Conservation (phyloP, 1,139 yeast genomes). For the Eremothecium cymbalariae region DNA sequence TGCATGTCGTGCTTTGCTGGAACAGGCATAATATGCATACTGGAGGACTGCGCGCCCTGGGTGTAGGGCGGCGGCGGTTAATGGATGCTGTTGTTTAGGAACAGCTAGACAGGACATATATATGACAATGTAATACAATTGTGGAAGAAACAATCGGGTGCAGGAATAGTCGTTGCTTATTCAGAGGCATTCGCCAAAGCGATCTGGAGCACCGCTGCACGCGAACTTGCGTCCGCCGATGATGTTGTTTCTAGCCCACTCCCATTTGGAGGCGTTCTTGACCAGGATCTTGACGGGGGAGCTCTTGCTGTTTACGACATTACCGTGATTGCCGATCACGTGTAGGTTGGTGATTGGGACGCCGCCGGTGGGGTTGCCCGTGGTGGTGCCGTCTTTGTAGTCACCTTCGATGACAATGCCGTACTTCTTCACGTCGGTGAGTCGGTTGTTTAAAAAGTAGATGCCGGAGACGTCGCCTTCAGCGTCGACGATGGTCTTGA, state of each 20-base stretch:
- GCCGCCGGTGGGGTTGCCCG: constrained; percentile 15
- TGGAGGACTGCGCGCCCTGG: too few species aligned
- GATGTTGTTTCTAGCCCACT: constrained; percentile 9
- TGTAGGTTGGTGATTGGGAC: constrained; percentile 16
- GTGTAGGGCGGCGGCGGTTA: too few species aligned
- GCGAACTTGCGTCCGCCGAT: constrained; percentile 11
- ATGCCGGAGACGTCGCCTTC: constrained; percentile 14
- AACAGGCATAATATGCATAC: too few species aligned
- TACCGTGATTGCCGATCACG: constrained; percentile 11
- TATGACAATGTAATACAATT: too few species aligned
- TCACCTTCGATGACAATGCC: constrained; percentile 18
- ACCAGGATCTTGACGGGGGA: constrained; percentile 11
- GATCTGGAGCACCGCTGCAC: constrained; percentile 13
- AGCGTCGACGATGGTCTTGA: constrained; percentile 15
- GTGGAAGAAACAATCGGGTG: too few species aligned
- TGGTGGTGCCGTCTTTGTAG: constrained; percentile 12
- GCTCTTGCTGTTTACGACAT: constrained; percentile 10
- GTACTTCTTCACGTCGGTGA: constrained; percentile 10
- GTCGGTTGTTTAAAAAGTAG: constrained; percentile 10
- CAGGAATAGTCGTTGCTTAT: too few species aligned
- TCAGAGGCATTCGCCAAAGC: too few species aligned
- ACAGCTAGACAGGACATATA: too few species aligned
- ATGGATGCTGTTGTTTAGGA: too few species aligned
- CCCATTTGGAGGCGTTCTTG: constrained; percentile 14
- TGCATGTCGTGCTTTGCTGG: too few species aligned